Conservation (phyloP, 306 rosid species). For the Quercus wislizeni region DNA sequence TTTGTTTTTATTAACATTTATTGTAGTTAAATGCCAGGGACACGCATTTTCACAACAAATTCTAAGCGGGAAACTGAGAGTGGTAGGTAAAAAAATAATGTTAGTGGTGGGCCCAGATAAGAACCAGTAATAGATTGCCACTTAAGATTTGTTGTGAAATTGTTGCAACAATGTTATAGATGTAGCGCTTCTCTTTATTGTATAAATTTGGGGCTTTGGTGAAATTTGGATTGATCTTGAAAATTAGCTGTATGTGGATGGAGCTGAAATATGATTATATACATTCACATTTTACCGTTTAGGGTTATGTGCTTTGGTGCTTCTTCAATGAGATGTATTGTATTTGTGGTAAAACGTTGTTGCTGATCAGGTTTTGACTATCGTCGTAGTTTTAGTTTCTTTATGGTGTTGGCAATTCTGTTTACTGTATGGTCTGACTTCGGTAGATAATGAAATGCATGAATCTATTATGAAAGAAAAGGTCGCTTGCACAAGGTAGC, state of each 20-base stretch:
- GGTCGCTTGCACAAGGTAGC: not conserved
- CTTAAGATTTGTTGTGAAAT: no score
- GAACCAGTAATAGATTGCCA: no score
- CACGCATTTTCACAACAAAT: no score
- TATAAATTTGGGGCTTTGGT: not conserved
- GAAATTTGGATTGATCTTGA: not conserved
- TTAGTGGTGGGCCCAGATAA: no score
- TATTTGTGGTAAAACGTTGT: not conserved
- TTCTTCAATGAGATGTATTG: not conserved
- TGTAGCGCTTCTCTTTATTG: no score
- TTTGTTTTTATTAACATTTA: not conserved
- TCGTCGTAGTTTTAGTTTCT: not conserved
- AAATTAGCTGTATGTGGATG: not conserved
- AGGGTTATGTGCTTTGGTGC: not conserved
- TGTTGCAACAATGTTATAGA: no score
- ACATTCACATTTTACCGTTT: not conserved
- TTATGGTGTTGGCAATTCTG: not conserved
- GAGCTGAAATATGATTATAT: not conserved
- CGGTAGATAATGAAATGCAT: not conserved
- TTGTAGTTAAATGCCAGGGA: not conserved
- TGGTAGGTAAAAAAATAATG: no score
- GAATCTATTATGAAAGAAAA: not conserved
- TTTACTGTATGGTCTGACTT: not conserved
- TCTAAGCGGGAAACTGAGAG: no score
- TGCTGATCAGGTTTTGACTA: not conserved